Percentiles rank a stretch among this genome's conserved stretches.
Evolutionary conservation across 805 yeast species (phyloP).

Genomic region (Maudiozyma saulgeensis): DNA sequence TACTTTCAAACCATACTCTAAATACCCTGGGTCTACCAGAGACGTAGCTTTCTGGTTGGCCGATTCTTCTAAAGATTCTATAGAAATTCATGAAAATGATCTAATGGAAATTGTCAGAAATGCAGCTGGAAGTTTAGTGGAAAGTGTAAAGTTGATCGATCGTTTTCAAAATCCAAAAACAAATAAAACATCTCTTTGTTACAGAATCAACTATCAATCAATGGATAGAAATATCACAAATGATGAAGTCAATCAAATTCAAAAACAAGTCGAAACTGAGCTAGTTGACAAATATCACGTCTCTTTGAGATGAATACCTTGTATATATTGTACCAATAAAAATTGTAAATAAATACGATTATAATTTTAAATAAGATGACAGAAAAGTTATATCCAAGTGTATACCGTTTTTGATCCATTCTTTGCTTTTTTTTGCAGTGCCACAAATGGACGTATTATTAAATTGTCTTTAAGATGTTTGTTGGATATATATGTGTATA

Average conservation of each 20-base stretch:
- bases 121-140: slow-evolving; percentile 80
- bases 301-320: slow-evolving; percentile 37
- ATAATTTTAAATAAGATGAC: no score
- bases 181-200: slow-evolving; percentile 68
- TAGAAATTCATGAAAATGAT: slow-evolving; percentile 69
- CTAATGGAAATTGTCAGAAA: slow-evolving; percentile 86
- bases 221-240: slow-evolving; percentile 90
- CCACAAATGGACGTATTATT: no score
- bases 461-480: no score
- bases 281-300: slow-evolving; percentile 46
- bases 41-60: slow-evolving; percentile 93
- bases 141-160: slow-evolving; percentile 72
- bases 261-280: slow-evolving; percentile 52
- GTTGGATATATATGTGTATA: no score
- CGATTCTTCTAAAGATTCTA: slow-evolving; percentile 13
- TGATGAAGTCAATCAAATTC: slow-evolving; percentile 70
- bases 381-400: no score
- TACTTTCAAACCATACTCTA: slow-evolving; percentile 79
- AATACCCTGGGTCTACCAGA: slow-evolving; percentile 76
- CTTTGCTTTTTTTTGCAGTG: no score
- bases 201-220: slow-evolving; percentile 84
- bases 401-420: no score
- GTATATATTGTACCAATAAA: no score
- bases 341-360: no score
- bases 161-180: slow-evolving; percentile 81